Percentiles rank a stretch among this genome's conserved stretches.
phyloP scores from a whole-genome alignment of 768 basidiomycete species.

The Boletus bicolor region DNA sequence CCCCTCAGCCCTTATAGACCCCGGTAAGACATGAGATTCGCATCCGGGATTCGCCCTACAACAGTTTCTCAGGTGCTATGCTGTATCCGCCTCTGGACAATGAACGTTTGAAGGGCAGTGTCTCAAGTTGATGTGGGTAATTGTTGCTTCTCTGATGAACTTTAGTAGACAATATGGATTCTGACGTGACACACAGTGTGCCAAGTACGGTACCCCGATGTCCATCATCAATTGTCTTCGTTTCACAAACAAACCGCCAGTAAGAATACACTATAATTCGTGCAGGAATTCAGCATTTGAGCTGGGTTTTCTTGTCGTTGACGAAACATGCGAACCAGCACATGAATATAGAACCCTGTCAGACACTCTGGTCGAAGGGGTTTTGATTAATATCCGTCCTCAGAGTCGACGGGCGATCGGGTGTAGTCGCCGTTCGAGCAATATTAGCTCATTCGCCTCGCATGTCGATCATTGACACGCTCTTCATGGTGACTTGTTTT shows the following conservation, averaged over 20 bases:
- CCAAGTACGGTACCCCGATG: not conserved
- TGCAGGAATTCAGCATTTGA: not conserved
- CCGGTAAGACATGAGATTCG: conserved; percentile 16
- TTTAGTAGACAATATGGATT: conserved; percentile 1
- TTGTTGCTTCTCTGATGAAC: conserved; percentile 8
- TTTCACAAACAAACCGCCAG: not conserved
- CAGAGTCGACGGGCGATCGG: not conserved
- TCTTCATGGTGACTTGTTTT: not conserved
- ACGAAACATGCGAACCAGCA: not conserved
- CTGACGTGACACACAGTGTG: not conserved
- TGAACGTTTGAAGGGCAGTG: conserved; percentile 2
- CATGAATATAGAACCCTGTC: not conserved
- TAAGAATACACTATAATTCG: not conserved
- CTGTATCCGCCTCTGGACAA: not conserved
- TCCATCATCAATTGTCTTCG: not conserved
- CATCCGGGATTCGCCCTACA: conserved; percentile 15
- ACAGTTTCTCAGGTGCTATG: conserved; percentile 6
- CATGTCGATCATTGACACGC: not conserved
- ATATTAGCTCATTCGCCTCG: not conserved
- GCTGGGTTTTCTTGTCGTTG: not conserved
- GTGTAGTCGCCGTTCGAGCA: not conserved
- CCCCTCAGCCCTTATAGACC: conserved; percentile 17
- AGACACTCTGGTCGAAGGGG: not conserved
- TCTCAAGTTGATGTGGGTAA: conserved; percentile 5
- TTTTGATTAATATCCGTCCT: not conserved